Evolutionary conservation across 116 monocot genomes (phyloP), one percentile per base, ranked within the genome.

Genomic region (Thalassia testudinum): DNA sequence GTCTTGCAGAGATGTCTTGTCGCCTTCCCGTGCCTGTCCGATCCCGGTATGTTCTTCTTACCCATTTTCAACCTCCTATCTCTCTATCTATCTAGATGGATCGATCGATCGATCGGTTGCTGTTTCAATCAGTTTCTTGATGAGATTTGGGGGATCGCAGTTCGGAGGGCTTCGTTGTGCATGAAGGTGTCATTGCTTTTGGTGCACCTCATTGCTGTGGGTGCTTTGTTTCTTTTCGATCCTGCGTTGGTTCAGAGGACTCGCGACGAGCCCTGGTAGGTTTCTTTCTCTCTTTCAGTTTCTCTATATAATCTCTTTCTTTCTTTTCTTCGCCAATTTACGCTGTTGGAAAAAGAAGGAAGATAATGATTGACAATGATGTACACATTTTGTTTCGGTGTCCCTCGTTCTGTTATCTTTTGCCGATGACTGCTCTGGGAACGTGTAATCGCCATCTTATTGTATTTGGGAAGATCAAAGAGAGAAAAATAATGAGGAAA

Each of bases 151-250:
- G 12, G 12, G 57, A 47, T 30, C 26, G 27, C 48, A 60, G 61
- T 8, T 16, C 74, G 60, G 56, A 82, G 79, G 63, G 74, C 79
- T 15, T 65, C 76, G 64, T 40, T 75, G 56, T 64, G 75, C 5
- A 27, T 88, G 65, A 95, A 71, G 63, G 43, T 49, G 45, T 37
- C 63, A 6, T 57, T 95, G 73, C 42, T 95, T 43, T n/a, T 77
- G 10, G 42, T 85, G 11, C 95, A 95, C 71, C 68, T 68, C 37
- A 34, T 77, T 52, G 67, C 72, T 52, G 74, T 77, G 22, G 95
- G 88, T 14, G 30, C 50, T 16, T 7, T 82, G 61, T 81, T 88
- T 54, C 50, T 77, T 18, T 61, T 87, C 55, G 79, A 95, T 29
- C 53, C 52, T 1, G 62, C 67, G 52, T 73, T 88, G 66, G 37